Conservation (phyloP, 176 grass and related monocot species). For the Echinochloa phyllopogon region DNA sequence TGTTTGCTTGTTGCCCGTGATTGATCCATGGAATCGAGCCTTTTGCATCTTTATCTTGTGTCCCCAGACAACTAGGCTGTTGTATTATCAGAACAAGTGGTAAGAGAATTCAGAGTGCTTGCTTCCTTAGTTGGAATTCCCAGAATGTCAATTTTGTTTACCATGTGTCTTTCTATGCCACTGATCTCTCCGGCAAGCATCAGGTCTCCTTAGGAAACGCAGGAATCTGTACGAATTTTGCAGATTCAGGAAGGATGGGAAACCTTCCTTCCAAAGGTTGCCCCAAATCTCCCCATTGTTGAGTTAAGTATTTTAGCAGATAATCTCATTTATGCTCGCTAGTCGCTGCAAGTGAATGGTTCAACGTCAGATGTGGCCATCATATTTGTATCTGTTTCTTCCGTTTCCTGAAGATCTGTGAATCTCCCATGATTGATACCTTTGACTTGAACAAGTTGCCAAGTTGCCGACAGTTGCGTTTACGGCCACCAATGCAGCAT, state of each 20-base stretch:
- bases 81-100: constrained; percentile 38
- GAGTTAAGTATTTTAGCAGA: neutral
- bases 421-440: constrained; percentile 7
- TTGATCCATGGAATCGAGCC: neutral
- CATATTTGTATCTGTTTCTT: neutral
- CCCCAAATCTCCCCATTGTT: neutral
- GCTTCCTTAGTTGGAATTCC: constrained; percentile 34
- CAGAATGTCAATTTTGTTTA: constrained; percentile 45
- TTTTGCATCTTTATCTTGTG: constrained; percentile 11
- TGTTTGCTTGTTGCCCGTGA: constrained; percentile 27
- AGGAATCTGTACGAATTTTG: too few relatives aligned
- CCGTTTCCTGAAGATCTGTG: neutral
- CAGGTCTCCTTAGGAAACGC: too few relatives aligned
- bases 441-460: constrained; percentile 40
- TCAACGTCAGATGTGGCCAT: neutral
- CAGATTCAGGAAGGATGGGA: too few relatives aligned
- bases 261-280: too few relatives aligned
- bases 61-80: constrained; percentile 33
- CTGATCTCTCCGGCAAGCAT: neutral
- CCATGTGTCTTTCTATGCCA: neutral
- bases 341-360: neutral
- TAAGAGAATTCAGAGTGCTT: constrained; percentile 40
- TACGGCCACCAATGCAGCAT: neutral
- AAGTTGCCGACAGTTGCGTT: constrained; percentile 31
- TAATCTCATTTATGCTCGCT: neutral